Conservation (phyloP, 306 rosid genomes). For the Cicer arietinum region DNA sequence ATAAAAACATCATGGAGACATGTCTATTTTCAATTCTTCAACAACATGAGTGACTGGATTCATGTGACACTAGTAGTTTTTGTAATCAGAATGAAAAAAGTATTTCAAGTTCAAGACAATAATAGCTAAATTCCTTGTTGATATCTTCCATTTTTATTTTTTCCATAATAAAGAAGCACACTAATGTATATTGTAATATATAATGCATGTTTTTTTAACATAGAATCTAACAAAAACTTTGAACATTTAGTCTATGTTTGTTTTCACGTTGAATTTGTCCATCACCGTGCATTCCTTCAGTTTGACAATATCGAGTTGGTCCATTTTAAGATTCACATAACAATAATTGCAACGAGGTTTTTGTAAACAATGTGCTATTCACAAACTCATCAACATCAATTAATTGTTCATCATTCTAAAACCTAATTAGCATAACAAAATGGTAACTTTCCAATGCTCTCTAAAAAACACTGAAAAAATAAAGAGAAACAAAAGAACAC, state of each 20-base stretch:
- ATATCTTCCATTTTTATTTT: no score
- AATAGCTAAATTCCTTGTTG: no score
- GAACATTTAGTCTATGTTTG: no score
- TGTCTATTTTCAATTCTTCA: neutral
- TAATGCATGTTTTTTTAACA: no score
- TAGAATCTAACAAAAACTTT: no score
- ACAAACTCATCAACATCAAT: slow-evolving; percentile 21
- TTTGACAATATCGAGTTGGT: neutral
- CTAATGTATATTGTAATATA: no score
- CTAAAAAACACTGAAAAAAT: slow-evolving; percentile 8
- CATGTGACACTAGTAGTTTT: neutral
- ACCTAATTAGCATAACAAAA: slow-evolving; percentile 4
- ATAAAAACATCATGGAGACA: no score
- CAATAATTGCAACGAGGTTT: slow-evolving; percentile 36
- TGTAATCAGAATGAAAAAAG: no score
- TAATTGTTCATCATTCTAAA: slow-evolving; percentile 10
- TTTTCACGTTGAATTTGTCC: no score
- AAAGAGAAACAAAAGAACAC: slow-evolving; percentile 20
- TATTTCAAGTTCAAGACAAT: no score
- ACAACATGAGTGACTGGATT: neutral
- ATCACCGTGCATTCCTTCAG: no score
- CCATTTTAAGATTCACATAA: slow-evolving; percentile 31
- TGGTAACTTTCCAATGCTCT: slow-evolving; percentile 9
- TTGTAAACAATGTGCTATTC: slow-evolving; percentile 13
- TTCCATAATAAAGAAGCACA: no score